These are phyloP conservation scores for Oryza officinalis DNA, from an alignment of 176 grass and related monocot species.

Conservation along the genomic window DNA sequence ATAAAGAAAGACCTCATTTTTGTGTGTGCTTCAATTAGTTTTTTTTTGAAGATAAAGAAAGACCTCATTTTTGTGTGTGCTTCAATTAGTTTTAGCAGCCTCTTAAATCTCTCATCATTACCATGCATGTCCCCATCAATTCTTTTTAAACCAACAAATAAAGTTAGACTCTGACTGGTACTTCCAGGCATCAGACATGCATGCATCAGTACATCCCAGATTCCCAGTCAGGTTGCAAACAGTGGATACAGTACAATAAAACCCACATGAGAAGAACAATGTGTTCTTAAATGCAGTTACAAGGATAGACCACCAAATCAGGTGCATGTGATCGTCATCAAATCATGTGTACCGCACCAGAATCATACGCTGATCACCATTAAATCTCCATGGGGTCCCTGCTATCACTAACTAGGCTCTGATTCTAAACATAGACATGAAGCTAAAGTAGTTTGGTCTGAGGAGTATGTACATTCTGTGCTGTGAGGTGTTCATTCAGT, in stretches of 20 bases:
- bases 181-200: neutral
- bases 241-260: neutral
- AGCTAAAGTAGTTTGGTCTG: slow-evolving; percentile 37
- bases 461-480: neutral
- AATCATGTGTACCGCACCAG: slow-evolving; percentile 19
- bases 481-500: neutral
- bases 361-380: neutral
- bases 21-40: too few species aligned
- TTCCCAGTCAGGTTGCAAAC: neutral
- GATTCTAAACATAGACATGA: neutral
- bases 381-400: slow-evolving; percentile 27
- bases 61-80: too few species aligned
- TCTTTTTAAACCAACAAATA: neutral
- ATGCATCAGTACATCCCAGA: slow-evolving; percentile 10
- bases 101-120: neutral
- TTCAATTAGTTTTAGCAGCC: neutral
- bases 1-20: neutral
- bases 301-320: slow-evolving; percentile 40
- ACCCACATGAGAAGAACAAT: slow-evolving; percentile 25
- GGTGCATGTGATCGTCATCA: neutral
- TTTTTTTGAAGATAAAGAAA: too few species aligned
- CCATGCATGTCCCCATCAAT: neutral
- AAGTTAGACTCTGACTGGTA: neutral
- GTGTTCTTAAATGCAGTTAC: slow-evolving; percentile 5
- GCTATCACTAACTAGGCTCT: neutral